phyloP scores from a whole-genome alignment of 305 asterid genomes.

The Solanum hybrid region DNA sequence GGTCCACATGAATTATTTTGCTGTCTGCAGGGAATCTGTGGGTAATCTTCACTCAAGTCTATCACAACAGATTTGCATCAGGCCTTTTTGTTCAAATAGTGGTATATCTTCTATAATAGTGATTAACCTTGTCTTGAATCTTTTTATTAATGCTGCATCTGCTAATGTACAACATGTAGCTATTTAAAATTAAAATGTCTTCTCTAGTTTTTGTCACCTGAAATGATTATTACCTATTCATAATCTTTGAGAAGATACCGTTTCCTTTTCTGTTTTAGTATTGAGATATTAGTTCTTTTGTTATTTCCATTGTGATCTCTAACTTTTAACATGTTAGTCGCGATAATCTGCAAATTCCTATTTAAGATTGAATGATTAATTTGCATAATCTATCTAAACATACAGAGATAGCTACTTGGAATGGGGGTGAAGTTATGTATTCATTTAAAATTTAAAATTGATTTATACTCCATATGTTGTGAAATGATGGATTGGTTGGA shows the following conservation, averaged over 20 bases:
- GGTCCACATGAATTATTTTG: constrained; percentile 6
- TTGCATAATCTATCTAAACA: neutral
- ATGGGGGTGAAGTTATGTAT: neutral
- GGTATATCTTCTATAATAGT: constrained; percentile 35
- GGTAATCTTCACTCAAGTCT: constrained; percentile 24
- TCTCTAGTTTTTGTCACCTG: neutral
- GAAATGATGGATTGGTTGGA: neutral
- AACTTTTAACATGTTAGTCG: neutral
- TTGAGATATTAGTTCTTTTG: neutral
- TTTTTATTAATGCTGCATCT: neutral
- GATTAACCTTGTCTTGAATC: neutral
- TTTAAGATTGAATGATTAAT: neutral
- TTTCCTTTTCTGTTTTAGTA: neutral
- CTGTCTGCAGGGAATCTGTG: constrained; percentile 36
- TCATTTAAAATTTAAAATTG: neutral
- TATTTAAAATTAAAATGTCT: neutral
- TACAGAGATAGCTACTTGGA: neutral
- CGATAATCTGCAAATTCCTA: neutral
- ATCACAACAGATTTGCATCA: constrained; percentile 36
- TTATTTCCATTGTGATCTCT: neutral
- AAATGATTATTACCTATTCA: neutral
- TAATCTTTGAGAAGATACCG: neutral
- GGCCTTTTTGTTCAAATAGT: constrained; percentile 43
- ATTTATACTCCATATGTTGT: neutral
- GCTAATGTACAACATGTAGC: neutral